Conservation (phyloP, 176 grass and related monocot species). For the Alopecurus myosuroides region DNA sequence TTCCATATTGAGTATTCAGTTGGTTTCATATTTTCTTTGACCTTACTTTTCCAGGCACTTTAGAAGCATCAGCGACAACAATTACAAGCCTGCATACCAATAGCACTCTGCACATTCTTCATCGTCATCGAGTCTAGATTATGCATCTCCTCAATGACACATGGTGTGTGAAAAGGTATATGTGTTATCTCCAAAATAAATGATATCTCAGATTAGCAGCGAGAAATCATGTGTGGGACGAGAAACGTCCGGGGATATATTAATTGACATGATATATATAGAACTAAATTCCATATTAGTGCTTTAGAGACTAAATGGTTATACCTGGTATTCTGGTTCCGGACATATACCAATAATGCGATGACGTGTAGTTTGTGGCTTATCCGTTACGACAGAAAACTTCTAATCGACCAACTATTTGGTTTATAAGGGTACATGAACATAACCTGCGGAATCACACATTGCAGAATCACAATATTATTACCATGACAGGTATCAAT, state of each 20-base stretch:
- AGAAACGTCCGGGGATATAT: not conserved
- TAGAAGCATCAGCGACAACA: conserved; percentile 75
- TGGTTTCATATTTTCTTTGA: not conserved
- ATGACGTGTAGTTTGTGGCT: conserved; percentile 82
- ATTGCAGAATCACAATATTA: not conserved
- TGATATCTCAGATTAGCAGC: conserved; percentile 63
- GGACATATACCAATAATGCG: conserved; percentile 92
- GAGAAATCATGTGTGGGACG: not conserved
- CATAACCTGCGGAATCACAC: conserved; percentile 52
- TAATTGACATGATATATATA: not conserved
- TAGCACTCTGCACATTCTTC: conserved; percentile 77
- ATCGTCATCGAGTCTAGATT: conserved; percentile 94
- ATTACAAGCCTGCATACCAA: conserved; percentile 78
- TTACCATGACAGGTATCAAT: not conserved
- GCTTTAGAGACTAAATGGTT: conserved; percentile 33
- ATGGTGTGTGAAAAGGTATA: conserved; percentile 91
- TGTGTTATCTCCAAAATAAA: conserved; percentile 98
- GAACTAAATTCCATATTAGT: not conserved
- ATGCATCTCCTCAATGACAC: conserved; percentile 83
- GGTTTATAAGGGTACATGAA: conserved; percentile 88
- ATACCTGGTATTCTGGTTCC: conserved; percentile 83
- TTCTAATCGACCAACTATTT: conserved; percentile 96
- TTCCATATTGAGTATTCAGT: conserved; percentile 28
- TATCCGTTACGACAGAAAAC: conserved; percentile 88
- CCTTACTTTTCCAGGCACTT: conserved; percentile 63